Base-by-base conservation (phyloP, 2,329 filamentous ascomycete genomes). In the Mycogone perniciosa region DNA sequence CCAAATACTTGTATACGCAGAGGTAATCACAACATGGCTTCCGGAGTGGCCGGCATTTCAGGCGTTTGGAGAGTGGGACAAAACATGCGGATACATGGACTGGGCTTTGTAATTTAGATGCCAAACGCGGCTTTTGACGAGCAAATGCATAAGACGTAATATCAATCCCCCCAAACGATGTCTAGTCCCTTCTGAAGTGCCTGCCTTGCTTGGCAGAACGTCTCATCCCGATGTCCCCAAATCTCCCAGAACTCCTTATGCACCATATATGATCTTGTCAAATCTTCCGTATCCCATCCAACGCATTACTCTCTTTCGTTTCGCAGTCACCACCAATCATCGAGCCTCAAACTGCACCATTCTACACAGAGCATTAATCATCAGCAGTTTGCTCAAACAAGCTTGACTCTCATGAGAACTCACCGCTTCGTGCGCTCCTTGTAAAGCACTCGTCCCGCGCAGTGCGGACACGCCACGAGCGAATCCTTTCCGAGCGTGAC, bases 261-360 rank as follows among this genome's bases (percentile, higher is more conserved):
- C n/a, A 44, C 53, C 39, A 50, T 44, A 11, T 10, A 26, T 44
- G 33, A 7, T 31, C 30, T 20, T 30, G 27, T 26, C 9, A 30
- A 47, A 31, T 43, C 5, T 5, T 35, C 31, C 7, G 6, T 34
- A 26, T 41, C 27, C 26, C 27, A 3, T 11, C 31, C 7, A 4
- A 46, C 33, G 27, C 50, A 42, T 20, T 13, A 9, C 11, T 37
- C 31, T 7, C 39, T 27, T 9, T 27, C 11, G 3, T 13, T 31
- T 30, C 11, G 11, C 4, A 35, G 29, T 13, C 38, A 7, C 7
- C 34, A 27, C 31, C 37, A 20, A 20, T 30, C 44, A 97, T 72
- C 92, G 82, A 46, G 93, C 93, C 76, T 99, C 91, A 64, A 99
- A 97, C 73, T 99, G 93, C 46, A 97, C 91, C 91, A 97, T 96